Evolutionary conservation across 23 red algal species (phyloP), one percentile per base, ranked within the genome.

Genomic region (Agarophyton chilense): DNA sequence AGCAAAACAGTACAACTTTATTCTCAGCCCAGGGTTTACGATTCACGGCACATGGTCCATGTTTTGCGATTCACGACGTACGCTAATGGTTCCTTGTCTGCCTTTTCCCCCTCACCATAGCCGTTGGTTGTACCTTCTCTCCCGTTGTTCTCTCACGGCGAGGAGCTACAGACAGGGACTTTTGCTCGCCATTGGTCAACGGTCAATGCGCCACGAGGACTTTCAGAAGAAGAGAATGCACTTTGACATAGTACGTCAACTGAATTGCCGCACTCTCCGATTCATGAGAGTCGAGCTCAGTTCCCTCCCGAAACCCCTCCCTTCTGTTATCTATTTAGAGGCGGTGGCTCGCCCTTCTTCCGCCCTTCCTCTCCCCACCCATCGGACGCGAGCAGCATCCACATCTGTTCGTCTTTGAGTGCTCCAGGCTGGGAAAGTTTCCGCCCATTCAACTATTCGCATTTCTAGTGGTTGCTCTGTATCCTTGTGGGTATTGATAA

Each of bases 1-100:
- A n/a, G n/a, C n/a, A n/a, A n/a, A n/a, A n/a, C n/a, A n/a, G n/a
- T n/a, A n/a, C n/a, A n/a, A n/a, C n/a, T n/a, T n/a, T n/a, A n/a
- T 47, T 6, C 44, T 6, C 44, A 47, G 44, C 12, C 44, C 12
- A 12, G 7, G 44, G 44, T 12, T 47, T 12, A 47, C 44, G 12
- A 47, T 9, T 12, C 44, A 47, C 44, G 44, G 44, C 44, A 9
- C n/a, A n/a, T n/a, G n/a, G n/a, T n/a, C n/a, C 44, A 47, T 47
- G 44, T 36, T 25, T 65, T 24, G 2, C 60, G 60, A 65, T 65
- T 65, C 60, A 36, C 60, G 60, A 65, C 60, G 60, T 65, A 65
- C 60, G 35, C 60, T 65, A 25, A 4, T 65, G 26, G 33, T 65
- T 1, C 31, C 16, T 12, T 18, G 31, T 65, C 17, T 65, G 18